Conservation (phyloP, 1,284 basidiomycete species). For the Thelephora terrestris region DNA sequence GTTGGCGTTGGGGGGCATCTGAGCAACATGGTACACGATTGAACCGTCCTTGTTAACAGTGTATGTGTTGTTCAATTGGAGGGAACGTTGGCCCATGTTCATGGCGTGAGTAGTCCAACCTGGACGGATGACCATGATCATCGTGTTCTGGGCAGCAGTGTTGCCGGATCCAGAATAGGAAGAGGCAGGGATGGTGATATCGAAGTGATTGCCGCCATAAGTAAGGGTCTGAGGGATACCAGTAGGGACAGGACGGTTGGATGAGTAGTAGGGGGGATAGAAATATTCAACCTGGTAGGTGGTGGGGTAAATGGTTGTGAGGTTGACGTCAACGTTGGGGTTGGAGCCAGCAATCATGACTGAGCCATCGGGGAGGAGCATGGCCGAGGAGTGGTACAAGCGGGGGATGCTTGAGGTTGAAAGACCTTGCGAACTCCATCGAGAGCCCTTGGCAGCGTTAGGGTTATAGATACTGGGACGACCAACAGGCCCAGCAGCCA, state of each 20-base stretch:
- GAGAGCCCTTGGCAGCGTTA: conserved; percentile 45
- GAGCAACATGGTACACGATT: conserved; percentile 66
- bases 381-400: conserved; percentile 84
- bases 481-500: conserved; percentile 56
- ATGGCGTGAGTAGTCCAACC: conserved; percentile 95
- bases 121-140: conserved; percentile 72
- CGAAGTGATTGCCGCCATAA: conserved; percentile 84
- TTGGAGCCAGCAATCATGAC: conserved; percentile 89
- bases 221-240: conserved; percentile 66
- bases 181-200: conserved; percentile 47
- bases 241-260: conserved; percentile 57
- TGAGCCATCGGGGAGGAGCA: conserved; percentile 81
- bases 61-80: conserved; percentile 75
- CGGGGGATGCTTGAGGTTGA: conserved; percentile 54
- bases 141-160: conserved; percentile 66
- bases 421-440: conserved; percentile 69
- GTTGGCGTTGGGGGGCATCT: conserved; percentile 74
- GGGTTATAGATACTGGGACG: conserved; percentile 76
- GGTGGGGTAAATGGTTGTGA: conserved; percentile 65
- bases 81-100: conserved; percentile 84
- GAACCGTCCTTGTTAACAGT: conserved; percentile 71
- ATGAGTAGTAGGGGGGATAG: conserved; percentile 77
- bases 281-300: conserved; percentile 84
- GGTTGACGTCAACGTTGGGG: conserved; percentile 82
- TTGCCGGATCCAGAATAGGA: conserved; percentile 62